Conservation (phyloP, 2,329 filamentous ascomycete genomes). For the Dactylellina haptotyla region DNA sequence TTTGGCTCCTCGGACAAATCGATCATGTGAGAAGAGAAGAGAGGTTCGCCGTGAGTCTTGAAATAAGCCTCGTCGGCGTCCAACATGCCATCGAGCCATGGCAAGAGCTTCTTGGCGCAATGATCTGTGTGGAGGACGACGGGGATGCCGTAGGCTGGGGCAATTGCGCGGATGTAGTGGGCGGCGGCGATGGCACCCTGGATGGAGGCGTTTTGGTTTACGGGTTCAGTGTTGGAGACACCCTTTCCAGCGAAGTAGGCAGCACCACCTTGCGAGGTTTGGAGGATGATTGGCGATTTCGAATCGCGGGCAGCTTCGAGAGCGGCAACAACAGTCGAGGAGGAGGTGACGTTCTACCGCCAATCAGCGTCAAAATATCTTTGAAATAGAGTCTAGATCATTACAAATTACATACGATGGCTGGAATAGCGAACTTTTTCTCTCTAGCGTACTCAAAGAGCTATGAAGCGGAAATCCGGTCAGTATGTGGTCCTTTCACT, state of each 20-base stretch:
- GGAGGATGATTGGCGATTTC: constrained; percentile 91
- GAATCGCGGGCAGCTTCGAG: constrained; percentile 94
- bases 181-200: constrained; percentile 87
- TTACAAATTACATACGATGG: constrained; percentile 69
- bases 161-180: constrained; percentile 90
- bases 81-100: constrained; percentile 96
- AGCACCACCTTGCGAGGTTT: constrained; percentile 91
- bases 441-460: constrained; percentile 92
- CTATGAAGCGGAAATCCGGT: constrained; percentile 57
- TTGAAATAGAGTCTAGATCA: too few species aligned
- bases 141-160: constrained; percentile 86
- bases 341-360: constrained; percentile 84
- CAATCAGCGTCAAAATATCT: constrained; percentile 4
- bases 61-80: constrained; percentile 94
- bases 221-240: constrained; percentile 72
- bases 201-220: constrained; percentile 85
- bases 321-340: constrained; percentile 82
- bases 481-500: constrained; percentile 25
- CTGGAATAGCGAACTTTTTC: constrained; percentile 87
- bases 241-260: constrained; percentile 94
- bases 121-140: constrained; percentile 97
- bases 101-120: constrained; percentile 99
- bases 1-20: constrained; percentile 93
- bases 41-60: constrained; percentile 89
- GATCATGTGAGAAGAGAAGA: constrained; percentile 99